Evolutionary conservation across 2,329 filamentous ascomycete genomes (phyloP), one percentile per base, ranked within the genome.

Genomic region (Fusarium verrucosum): DNA sequence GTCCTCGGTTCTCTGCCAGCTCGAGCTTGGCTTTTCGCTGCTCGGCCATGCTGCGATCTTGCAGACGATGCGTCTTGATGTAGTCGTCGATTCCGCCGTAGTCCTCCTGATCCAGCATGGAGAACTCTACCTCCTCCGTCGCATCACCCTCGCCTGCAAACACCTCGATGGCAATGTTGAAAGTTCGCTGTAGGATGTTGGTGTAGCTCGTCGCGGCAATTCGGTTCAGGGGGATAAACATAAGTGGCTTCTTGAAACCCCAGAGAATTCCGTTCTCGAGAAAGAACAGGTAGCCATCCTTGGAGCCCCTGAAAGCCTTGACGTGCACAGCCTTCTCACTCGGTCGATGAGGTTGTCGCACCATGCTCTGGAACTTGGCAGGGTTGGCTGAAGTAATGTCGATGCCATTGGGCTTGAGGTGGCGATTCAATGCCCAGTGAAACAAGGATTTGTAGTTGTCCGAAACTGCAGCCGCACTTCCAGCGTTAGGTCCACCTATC

Each of bases 71-170:
- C 10, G 81, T 81, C 69, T 83, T 82, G 42, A 90, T 81, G 69
- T 88, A 91, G 62, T 85, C 82, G 68, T 89, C 86, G 60, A 91
- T 90, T 20, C 83, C 85, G 6, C 77, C 79, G 59, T 88, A 90
- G 70, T 91, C 87, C 64, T 87, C 86, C 74, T 91, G 88, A 68
- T 91, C 88, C 17, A 91, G 74, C 88, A 90, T 90, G 33, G 81
- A 81, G 63, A 90, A 90, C 72, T 90, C 88, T 20, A 89, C 76
- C 70, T 90, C 88, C 61, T 88, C 84, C 2, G 80, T 85, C 13
- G 73, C 75, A 35, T 82, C 82, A 16, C 77, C 80, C 11, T 79
- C 80, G 6, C 74, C 78, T 0, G 79, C 76, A 47, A 85, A 85
- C 7, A 88, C 80, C 70, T 90, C 87, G 1, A 90, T 81, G 2